Base-by-base conservation (phyloP, 192 early-diverging fungal genomes). In the Coemansia sp. region DNA sequence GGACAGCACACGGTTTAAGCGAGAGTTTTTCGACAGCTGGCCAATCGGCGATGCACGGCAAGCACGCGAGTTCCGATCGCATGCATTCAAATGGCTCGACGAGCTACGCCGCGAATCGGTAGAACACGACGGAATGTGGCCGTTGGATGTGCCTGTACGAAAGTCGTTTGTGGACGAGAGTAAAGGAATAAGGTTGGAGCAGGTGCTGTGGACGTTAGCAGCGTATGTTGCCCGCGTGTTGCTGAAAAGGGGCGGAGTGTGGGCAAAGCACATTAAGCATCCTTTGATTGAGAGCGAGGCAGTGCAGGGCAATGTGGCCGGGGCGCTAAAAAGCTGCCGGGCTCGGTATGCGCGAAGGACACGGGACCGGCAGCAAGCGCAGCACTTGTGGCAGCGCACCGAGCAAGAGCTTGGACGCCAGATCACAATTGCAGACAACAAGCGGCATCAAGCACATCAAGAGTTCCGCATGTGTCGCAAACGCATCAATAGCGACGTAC, bases 61-160 rank as follows among this genome's bases (percentile, higher is more conserved):
- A 39, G 79, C 84, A 3, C 66, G 85, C 11, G 84, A 85, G 20
- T 87, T 88, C 48, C 78, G 87, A 18, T 70, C 82, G 13, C 67
- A 78, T 27, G 76, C 72, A 27, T 87, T 84, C 57, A 83, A 82
- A 47, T 85, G 84, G 84, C 66, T 88, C 6, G 87, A 88, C 45
- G 78, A 86, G 35, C 50, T 85, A 4, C 75, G 82, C n/a, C 83
- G 81, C 20, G 77, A 75, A 9, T 60, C 65, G 13, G 26, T 37
- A 4, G 68, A 74, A 13, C 12, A 41, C 19, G 70, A 66, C 12
- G 64, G 64, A 10, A 11, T 38, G 49, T 75, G 77, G 76, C 73
- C 77, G 1, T 7, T 19, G 4, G 58, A 62, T 2, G 68, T 75
- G 23, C 82, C 82, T 1, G 77, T 83, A 23, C 59, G 82, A 13